These are phyloP conservation scores for Populus hybrid DNA, from an alignment of 441 rosid species.

Conservation along the genomic window DNA sequence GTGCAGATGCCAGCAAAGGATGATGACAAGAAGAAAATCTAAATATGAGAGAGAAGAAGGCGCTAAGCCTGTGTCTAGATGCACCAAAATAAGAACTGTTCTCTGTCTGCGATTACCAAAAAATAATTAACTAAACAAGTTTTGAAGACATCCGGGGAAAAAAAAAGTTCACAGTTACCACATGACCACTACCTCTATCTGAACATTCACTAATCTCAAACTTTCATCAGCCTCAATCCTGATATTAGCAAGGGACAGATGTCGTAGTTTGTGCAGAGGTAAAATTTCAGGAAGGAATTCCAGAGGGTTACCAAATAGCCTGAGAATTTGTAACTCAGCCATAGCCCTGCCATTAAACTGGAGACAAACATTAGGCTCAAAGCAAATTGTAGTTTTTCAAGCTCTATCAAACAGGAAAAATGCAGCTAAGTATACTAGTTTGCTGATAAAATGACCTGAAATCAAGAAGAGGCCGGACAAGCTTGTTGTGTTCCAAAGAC, in stretches of 20 bases:
- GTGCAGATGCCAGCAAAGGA: constrained; percentile 92
- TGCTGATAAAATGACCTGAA: constrained; percentile 67
- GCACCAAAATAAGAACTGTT: constrained; percentile 92
- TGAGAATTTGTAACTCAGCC: constrained; percentile 77
- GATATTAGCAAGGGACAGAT: constrained; percentile 87
- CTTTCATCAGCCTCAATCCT: constrained; percentile 90
- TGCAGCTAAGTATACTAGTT: constrained; percentile 13
- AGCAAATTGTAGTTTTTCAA: constrained; percentile 15
- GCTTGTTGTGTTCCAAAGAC: constrained; percentile 93
- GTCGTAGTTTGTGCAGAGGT: constrained; percentile 83
- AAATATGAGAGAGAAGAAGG: constrained; percentile 96
- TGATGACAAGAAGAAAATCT: constrained; percentile 98
- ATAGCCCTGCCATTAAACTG: constrained; percentile 74
- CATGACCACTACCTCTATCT: constrained; percentile 68
- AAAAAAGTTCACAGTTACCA: not conserved
- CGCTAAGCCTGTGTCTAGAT: constrained; percentile 92
- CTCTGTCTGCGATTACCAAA: constrained; percentile 61
- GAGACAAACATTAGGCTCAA: constrained; percentile 38
- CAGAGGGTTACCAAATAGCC: constrained; percentile 94
- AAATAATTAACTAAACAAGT: not conserved
- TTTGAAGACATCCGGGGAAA: not conserved
- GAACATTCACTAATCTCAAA: constrained; percentile 82
- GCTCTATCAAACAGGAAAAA: constrained; percentile 13
- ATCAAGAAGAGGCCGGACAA: constrained; percentile 95
- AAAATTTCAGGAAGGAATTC: constrained; percentile 97